Conservation (phyloP, 108 stramenopile genomes). For the Aurantiochytrium sp. region DNA sequence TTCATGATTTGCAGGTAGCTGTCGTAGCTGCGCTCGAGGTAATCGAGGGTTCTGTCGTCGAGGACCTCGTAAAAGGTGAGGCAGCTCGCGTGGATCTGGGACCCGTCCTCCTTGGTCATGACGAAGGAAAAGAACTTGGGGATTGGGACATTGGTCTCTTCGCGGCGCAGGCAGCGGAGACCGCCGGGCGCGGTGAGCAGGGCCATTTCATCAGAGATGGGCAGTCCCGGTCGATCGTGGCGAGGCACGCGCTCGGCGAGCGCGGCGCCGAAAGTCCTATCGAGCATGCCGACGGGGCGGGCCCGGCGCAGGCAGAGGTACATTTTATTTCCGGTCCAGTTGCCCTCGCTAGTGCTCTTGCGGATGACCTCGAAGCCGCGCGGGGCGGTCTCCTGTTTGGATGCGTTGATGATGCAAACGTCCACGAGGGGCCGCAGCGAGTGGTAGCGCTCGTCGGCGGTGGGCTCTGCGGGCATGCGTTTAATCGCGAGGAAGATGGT, state of each 20-base stretch:
- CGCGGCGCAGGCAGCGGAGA: background rate
- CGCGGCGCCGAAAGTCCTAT: background rate
- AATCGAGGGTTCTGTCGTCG: background rate
- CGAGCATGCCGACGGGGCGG: background rate
- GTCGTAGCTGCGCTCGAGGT: conserved; percentile 14
- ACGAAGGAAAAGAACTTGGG: background rate
- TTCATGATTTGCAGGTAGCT: background rate
- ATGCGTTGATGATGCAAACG: conserved; percentile 19
- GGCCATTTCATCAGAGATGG: conserved; percentile 2
- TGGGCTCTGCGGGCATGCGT: background rate
- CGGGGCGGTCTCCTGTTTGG: background rate
- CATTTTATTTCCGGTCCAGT: conserved; percentile 33
- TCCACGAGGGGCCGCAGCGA: background rate
- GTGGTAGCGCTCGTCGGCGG: conserved; percentile 9
- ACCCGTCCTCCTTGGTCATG: conserved; percentile 7
- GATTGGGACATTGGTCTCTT: conserved; percentile 7
- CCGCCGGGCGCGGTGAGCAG: background rate
- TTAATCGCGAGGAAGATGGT: background rate
- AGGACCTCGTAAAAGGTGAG: background rate
- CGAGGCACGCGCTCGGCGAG: conserved; percentile 16
- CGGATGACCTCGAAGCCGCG: background rate
- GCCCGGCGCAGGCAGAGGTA: background rate
- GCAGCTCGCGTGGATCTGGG: background rate
- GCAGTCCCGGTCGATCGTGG: background rate
- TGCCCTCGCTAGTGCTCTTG: conserved; percentile 20